Evolutionary conservation across 192 early-diverging fungal genomes (phyloP).

Genomic region (Coemansia erecta): DNA sequence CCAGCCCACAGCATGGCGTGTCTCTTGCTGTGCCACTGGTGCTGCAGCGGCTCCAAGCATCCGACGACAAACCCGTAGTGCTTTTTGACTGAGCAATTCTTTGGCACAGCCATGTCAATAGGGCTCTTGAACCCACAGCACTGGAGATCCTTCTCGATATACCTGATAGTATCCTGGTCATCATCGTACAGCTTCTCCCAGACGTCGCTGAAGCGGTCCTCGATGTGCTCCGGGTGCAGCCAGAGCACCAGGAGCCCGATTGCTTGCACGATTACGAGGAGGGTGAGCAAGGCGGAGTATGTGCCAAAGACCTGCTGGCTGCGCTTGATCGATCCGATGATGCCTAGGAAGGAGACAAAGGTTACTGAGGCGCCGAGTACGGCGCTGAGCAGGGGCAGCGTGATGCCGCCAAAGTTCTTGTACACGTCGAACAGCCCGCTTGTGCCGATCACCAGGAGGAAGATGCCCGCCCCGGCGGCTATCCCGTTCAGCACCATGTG

Average conservation of each 20-base stretch:
- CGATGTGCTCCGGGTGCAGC: slow-evolving; percentile 37
- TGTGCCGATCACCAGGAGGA: slow-evolving; percentile 25
- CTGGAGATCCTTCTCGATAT: slow-evolving; percentile 53
- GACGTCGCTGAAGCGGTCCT: slow-evolving; percentile 35
- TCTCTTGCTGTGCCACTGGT: slow-evolving; percentile 27
- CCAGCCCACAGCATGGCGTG: slow-evolving; percentile 23
- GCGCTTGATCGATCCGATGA: slow-evolving; percentile 46
- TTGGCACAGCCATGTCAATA: slow-evolving; percentile 50
- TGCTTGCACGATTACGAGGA: slow-evolving; percentile 28
- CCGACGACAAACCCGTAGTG: slow-evolving; percentile 35
- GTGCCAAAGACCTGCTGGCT: slow-evolving; percentile 38
- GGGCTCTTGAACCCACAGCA: slow-evolving; percentile 55
- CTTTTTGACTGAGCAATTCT: slow-evolving; percentile 35
- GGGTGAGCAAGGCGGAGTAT: slow-evolving; percentile 31
- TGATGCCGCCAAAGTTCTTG: slow-evolving; percentile 39
- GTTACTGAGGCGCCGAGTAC: slow-evolving; percentile 45
- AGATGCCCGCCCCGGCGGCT: slow-evolving; percentile 22
- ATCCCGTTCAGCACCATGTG: slow-evolving; percentile 34
- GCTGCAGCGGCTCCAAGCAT: slow-evolving; percentile 19
- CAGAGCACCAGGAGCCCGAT: slow-evolving; percentile 22
- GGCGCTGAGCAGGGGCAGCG: slow-evolving; percentile 42
- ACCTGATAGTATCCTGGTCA: slow-evolving; percentile 45
- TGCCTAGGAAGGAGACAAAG: slow-evolving; percentile 49
- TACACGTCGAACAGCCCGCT: slow-evolving; percentile 21
- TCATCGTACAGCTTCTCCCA: slow-evolving; percentile 57